These are phyloP conservation scores for Saitoella complicata DNA, from an alignment of 805 yeast genomes.

Conservation along the genomic window DNA sequence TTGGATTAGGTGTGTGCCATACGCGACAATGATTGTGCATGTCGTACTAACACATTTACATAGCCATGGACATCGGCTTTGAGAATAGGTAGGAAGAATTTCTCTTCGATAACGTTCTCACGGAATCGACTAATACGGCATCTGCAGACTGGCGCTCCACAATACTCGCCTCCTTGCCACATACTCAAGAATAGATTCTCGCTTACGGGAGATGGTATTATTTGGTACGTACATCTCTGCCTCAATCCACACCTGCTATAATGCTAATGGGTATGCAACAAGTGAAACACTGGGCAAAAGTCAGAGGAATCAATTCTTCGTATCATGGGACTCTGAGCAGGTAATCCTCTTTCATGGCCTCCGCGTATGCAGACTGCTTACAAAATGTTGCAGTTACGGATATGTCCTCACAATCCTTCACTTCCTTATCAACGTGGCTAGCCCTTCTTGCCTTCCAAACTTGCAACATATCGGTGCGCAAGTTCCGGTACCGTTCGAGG, in stretches of 20 bases:
- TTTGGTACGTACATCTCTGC: neutral
- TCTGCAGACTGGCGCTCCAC: neutral
- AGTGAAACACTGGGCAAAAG: conserved; percentile 1
- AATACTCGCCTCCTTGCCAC: conserved; percentile 1
- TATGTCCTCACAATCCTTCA: conserved; percentile 1
- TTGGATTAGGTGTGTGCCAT: too few relatives aligned
- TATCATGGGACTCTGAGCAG: conserved; percentile 2
- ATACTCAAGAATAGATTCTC: neutral
- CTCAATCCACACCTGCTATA: too few relatives aligned
- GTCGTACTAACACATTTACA: too few relatives aligned
- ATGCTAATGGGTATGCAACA: too few relatives aligned
- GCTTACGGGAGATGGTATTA: neutral
- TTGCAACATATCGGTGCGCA: neutral
- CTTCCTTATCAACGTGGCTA: conserved; percentile 1
- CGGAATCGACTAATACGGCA: too few relatives aligned
- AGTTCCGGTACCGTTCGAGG: neutral
- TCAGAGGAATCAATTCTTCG: conserved; percentile 1
- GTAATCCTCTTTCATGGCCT: neutral
- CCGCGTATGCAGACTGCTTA: too few relatives aligned
- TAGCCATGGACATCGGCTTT: too few relatives aligned
- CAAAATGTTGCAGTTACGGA: neutral
- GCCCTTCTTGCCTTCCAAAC: conserved; percentile 1
- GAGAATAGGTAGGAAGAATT: too few relatives aligned
- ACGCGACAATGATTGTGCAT: too few relatives aligned
- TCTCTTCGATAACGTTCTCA: too few relatives aligned